A percentile compares a stretch with the other conserved stretches of the same genome.
These are phyloP conservation scores for Sphenostylis stenocarpa DNA, from an alignment of 306 rosid species.

Conservation along the genomic window DNA sequence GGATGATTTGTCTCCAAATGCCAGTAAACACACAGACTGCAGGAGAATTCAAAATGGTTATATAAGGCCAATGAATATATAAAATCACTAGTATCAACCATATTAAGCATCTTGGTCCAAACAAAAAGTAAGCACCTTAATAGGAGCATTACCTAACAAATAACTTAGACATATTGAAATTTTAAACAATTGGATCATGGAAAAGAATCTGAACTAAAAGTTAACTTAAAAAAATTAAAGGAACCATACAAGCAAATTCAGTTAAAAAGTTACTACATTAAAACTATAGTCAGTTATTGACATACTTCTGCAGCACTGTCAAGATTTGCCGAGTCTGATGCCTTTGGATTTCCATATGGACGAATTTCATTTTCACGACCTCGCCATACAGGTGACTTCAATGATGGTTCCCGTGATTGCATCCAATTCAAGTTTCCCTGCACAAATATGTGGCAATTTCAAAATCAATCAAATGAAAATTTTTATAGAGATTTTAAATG, in stretches of 20 bases:
- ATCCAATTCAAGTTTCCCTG: conserved; percentile 99
- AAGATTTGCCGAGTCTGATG: conserved; percentile 96
- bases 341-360: conserved; percentile 91
- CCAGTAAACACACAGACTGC: too few species aligned
- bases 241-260: too few species aligned
- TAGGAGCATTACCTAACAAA: not conserved
- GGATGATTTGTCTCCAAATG: too few species aligned
- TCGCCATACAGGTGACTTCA: conserved; percentile 92
- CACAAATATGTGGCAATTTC: conserved; percentile 27
- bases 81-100: not conserved
- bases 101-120: conserved; percentile 12
- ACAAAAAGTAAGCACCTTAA: conserved; percentile 16
- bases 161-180: conserved; percentile 24
- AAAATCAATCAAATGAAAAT: conserved; percentile 26
- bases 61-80: not conserved
- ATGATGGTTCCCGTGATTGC: conserved; percentile 93
- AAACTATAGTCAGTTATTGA: conserved; percentile 15
- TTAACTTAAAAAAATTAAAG: not conserved
- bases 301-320: conserved; percentile 98
- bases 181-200: conserved; percentile 13
- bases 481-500: conserved; percentile 24
- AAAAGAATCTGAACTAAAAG: not conserved
- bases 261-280: too few species aligned
- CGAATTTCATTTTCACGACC: conserved; percentile 97
- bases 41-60: not conserved